These are phyloP conservation scores for Rutidosis leptorrhynchoides DNA, from an alignment of 129 eudicot species.

Conservation along the genomic window DNA sequence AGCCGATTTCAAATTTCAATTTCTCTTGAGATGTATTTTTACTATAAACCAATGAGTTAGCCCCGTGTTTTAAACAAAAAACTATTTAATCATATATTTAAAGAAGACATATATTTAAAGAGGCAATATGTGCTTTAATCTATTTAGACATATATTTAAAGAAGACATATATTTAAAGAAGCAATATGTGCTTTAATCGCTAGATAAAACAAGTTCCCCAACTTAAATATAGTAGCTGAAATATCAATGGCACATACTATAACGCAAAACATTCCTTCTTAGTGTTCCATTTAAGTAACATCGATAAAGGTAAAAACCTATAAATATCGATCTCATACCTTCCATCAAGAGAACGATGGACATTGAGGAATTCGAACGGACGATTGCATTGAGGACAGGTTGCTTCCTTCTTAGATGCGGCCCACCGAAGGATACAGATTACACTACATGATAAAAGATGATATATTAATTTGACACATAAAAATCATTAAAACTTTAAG, in stretches of 20 bases:
- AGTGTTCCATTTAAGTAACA: neutral
- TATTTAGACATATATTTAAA: too few species aligned
- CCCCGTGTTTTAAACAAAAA: neutral
- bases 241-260: neutral
- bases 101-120: too few species aligned
- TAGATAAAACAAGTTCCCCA: neutral
- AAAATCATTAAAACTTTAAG: neutral
- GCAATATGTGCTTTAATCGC: neutral
- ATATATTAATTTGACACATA: neutral
- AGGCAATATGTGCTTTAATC: too few species aligned
- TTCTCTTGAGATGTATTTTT: neutral
- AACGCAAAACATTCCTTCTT: neutral
- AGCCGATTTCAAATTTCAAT: neutral
- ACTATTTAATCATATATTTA: too few species aligned
- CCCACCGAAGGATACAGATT: constrained; percentile 85
- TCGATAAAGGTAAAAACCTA: neutral
- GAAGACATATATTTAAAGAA: too few species aligned
- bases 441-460: constrained; percentile 38
- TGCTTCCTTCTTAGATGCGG: constrained; percentile 71
- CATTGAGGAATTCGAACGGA: constrained; percentile 63
- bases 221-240: neutral
- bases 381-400: constrained; percentile 87
- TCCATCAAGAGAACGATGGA: constrained; percentile 86
- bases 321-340: constrained; percentile 40
- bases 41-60: neutral